Base-by-base conservation (phyloP, 2,329 filamentous ascomycete species). In the Sarocladium brachiariae region DNA sequence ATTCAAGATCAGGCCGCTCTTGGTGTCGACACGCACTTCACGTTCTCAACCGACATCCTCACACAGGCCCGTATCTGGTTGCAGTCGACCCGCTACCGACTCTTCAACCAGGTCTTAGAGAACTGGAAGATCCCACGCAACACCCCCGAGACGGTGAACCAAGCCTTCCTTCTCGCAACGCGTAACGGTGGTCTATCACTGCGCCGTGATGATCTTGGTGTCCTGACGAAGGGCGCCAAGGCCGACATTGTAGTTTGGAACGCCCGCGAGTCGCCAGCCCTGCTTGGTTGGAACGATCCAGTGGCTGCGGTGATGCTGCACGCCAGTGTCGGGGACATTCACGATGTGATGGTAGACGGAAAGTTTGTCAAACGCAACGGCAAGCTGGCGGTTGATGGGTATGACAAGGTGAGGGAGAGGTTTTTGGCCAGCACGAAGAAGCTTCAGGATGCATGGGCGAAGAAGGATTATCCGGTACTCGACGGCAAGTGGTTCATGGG, bases 291-390 rank as follows among this genome's bases (percentile, higher is more conserved):
- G 75, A 63, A 55, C 5, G 77, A 81, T 51, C 75, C 77, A 0
- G 68, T 82, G 3, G 77, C 77, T 0, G 78, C 78, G 0, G 65
- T 82, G 1, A 71, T 82, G 23, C 61, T 82, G 31, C 78, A 81
- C 52, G 70, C 76, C 1, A 74, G 69, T 50, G 70, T 77, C 3
- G 76, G 72, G 0, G 76, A 81, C 51, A 64, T 81, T 21, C 59
- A 70, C 50, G 65, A 74, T 48, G 77, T 80, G 0, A 52, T 77
- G 9, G 70, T 80, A 0, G 69, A 73, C 49, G 77, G 77, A 0
- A 58, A 65, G 50, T 78, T 73, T 45, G 59, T 62, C 41, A 81
- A 80, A 64, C 61, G 65, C 6, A 66, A 73, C 13, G 64, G 71
- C 2, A 68, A 61, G 58, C 55, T 75, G 11, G 56, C 61, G 0